Percentiles rank a stretch among this genome's conserved stretches.
Conservation (phyloP, 768 basidiomycete species). For the Mycena venus region DNA sequence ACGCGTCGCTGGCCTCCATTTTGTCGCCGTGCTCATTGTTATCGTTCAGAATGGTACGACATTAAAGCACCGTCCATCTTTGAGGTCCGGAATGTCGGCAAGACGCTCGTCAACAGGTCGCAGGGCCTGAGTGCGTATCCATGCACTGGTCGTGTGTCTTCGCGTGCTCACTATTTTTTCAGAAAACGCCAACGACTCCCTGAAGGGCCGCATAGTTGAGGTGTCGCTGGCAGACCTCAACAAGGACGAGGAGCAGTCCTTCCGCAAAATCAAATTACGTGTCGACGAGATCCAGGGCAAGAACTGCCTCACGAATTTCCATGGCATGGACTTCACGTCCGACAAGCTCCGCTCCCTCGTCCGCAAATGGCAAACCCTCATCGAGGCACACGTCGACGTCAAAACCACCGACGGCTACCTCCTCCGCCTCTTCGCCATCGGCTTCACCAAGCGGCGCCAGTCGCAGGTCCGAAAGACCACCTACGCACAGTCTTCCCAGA, state of each 20-base stretch:
- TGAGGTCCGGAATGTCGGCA: conserved; percentile 96
- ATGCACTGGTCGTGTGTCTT: not conserved
- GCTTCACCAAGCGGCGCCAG: conserved; percentile 97
- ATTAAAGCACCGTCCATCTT: conserved; percentile 99
- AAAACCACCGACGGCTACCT: conserved; percentile 99
- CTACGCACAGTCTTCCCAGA: conserved; percentile 95
- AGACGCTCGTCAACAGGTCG: conserved; percentile 98
- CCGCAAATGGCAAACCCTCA: conserved; percentile 99
- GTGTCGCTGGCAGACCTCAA: conserved; percentile 97
- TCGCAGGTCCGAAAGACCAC: conserved; percentile 99
- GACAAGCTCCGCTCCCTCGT: conserved; percentile 99
- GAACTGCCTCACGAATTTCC: conserved; percentile 99
- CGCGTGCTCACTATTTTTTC: conserved; percentile 1
- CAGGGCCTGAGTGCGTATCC: conserved; percentile 92
- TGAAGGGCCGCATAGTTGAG: conserved; percentile 97
- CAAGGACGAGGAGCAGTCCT: conserved; percentile 99
- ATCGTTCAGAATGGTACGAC: conserved; percentile 94
- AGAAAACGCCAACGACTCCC: conserved; percentile 99
- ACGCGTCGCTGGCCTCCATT: conserved; percentile 29
- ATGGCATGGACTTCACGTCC: conserved; percentile 99
- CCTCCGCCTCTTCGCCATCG: conserved; percentile 98
- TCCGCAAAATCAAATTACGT: conserved; percentile 99
- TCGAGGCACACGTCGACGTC: conserved; percentile 98
- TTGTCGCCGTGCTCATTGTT: conserved; percentile 5
- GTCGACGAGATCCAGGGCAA: conserved; percentile 97